These are phyloP conservation scores for Suillus subalutaceus DNA, from an alignment of 768 basidiomycete genomes.

Conservation along the genomic window DNA sequence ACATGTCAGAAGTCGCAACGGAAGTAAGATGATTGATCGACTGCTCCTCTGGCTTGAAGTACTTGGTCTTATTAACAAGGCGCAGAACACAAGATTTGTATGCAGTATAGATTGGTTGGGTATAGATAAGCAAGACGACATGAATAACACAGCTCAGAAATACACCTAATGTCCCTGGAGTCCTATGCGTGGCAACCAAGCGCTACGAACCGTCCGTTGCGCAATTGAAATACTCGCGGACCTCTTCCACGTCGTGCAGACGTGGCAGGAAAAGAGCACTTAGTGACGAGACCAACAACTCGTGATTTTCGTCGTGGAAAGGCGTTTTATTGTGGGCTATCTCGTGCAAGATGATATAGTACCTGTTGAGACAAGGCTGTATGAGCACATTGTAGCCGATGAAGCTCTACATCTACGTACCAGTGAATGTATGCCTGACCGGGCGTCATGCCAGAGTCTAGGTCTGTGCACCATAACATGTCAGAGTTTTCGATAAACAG, in stretches of 20 bases:
- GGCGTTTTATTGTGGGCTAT: slow-evolving; percentile 26
- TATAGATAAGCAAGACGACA: background rate
- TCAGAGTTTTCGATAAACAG: background rate
- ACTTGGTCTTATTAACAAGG: background rate
- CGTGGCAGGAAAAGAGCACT: background rate
- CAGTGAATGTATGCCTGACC: slow-evolving; percentile 6
- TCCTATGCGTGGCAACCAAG: background rate
- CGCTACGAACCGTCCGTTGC: background rate
- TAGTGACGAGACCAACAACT: slow-evolving; percentile 20
- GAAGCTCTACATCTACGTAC: background rate
- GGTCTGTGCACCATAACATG: background rate
- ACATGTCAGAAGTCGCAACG: background rate
- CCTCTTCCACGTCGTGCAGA: background rate
- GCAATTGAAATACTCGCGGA: background rate
- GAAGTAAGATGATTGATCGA: background rate
- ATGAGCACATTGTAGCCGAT: background rate
- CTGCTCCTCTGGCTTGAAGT: background rate
- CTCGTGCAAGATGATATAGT: slow-evolving; percentile 30
- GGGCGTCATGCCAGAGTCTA: background rate
- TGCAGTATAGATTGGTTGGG: background rate
- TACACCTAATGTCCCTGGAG: background rate
- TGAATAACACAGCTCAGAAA: background rate
- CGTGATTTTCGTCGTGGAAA: slow-evolving; percentile 32
- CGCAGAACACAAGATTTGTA: background rate
- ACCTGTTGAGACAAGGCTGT: slow-evolving; percentile 18